A percentile compares a stretch with the other conserved stretches of the same genome.
Evolutionary conservation across 2,329 filamentous ascomycete genomes (phyloP).

Genomic region (Botrytis sinoallii): DNA sequence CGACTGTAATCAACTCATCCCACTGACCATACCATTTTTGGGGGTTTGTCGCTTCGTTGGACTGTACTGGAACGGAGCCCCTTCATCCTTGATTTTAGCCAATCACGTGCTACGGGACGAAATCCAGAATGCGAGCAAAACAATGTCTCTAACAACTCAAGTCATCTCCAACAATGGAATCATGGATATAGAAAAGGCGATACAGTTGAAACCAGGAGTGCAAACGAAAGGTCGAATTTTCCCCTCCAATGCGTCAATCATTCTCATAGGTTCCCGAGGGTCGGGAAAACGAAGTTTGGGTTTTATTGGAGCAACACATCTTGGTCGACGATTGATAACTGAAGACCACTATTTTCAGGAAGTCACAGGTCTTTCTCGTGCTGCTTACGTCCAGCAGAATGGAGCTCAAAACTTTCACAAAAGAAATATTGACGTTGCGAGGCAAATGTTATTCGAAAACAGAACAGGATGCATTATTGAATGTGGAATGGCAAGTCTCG

Average conservation of each 20-base stretch:
- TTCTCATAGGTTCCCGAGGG: constrained; percentile 70
- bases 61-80: neutral
- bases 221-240: constrained; percentile 31
- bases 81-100: constrained; percentile 7
- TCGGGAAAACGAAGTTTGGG: constrained; percentile 74
- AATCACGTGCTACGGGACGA: constrained; percentile 6
- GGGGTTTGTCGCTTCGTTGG: neutral
- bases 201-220: constrained; percentile 27
- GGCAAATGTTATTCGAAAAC: constrained; percentile 57
- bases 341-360: constrained; percentile 67
- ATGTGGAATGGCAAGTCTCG: constrained; percentile 59
- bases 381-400: constrained; percentile 60
- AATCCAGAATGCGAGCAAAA: neutral
- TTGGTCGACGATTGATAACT: constrained; percentile 66
- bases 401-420: constrained; percentile 61
- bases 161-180: constrained; percentile 23
- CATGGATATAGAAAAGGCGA: constrained; percentile 21
- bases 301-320: constrained; percentile 70
- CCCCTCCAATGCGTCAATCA: constrained; percentile 60
- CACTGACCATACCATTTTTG: neutral
- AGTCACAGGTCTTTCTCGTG: constrained; percentile 57
- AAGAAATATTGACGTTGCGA: constrained; percentile 60
- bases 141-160: constrained; percentile 34
- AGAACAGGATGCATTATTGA: constrained; percentile 64
- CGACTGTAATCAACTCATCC: neutral